phyloP scores from a whole-genome alignment of 331 rosid genomes.

The Pyracantha coccinea region DNA sequence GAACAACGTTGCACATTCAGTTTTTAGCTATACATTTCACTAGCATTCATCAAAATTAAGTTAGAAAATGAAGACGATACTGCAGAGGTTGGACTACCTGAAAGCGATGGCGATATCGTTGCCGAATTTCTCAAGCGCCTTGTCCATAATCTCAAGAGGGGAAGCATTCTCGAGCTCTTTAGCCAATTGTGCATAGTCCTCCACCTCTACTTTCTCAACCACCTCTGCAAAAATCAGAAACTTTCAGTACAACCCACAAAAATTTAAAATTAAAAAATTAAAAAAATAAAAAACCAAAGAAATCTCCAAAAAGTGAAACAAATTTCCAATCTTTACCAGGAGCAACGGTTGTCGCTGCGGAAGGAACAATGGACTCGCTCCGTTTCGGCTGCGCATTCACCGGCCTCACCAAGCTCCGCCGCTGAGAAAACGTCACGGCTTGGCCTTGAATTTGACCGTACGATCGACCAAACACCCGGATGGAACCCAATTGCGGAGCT shows the following conservation, averaged over 20 bases:
- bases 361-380: constrained; percentile 47
- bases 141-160: constrained; percentile 81
- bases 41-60: no score
- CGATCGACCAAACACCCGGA: constrained; percentile 28
- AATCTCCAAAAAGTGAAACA: background rate
- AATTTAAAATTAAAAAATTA: background rate
- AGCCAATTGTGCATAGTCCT: constrained; percentile 52
- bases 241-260: background rate
- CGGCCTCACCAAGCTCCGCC: constrained; percentile 33
- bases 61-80: background rate
- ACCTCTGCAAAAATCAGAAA: constrained; percentile 42
- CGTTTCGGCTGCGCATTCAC: constrained; percentile 43
- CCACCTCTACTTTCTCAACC: constrained; percentile 39
- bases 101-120: constrained; percentile 85
- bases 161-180: constrained; percentile 65
- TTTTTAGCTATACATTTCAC: background rate
- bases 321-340: constrained; percentile 37
- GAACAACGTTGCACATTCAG: background rate
- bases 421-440: constrained; percentile 24
- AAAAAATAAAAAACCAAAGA: background rate
- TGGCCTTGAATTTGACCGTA: constrained; percentile 7
- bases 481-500: constrained; percentile 42
- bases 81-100: constrained; percentile 33
- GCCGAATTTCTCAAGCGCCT: constrained; percentile 80
- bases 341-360: constrained; percentile 44